Evolutionary conservation across 1,139 yeast genomes (phyloP), one percentile per base, ranked within the genome.

Genomic region (Taphrina wiesneri): DNA sequence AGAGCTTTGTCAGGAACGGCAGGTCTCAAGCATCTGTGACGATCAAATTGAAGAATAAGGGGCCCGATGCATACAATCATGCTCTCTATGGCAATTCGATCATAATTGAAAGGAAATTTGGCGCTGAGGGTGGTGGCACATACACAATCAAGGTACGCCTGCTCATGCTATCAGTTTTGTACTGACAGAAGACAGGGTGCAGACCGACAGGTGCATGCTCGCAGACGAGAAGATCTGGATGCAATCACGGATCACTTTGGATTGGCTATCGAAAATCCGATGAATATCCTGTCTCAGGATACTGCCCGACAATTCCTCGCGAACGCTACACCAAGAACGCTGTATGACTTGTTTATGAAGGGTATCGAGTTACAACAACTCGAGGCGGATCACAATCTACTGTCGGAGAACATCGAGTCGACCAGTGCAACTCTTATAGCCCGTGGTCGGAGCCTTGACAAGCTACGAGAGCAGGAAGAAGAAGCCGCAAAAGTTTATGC

Each of bases 211-310:
- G 67, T 80, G 80, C 1, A 75, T 89, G 0, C 84, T 90, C 1
- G 80, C 79, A 9, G 88, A 86, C 87, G 86, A 68, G 79, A 82
- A 26, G 88, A 85, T 6, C 77, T 93, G 43, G 90, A 86, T 70
- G 83, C 83, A 13, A 86, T 93, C 9, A 77, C 91, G 51, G 85
- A 84, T 70, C 83, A 82, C 69, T 90, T 88, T 74, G 85, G 88
- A 54, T 86, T 93, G 57, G 86, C 91, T 1, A 87, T 93, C 23
- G 95, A 88, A 72, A 95, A 95, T 72, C 98, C 98, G 6, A 85
- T 95, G 83, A 90, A 96, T 1, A 89, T 95, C 72, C 79, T 95
- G 63, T 90, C 96, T 0, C 99, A 95, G 75, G 98, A 95, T 72
- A 89, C 87, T 69, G 99, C 99, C 0, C 83, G 97, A 70, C 89